Evolutionary conservation across 805 yeast species (phyloP), one percentile per base, ranked within the genome.

Genomic region (Priceomyces melissophilus): DNA sequence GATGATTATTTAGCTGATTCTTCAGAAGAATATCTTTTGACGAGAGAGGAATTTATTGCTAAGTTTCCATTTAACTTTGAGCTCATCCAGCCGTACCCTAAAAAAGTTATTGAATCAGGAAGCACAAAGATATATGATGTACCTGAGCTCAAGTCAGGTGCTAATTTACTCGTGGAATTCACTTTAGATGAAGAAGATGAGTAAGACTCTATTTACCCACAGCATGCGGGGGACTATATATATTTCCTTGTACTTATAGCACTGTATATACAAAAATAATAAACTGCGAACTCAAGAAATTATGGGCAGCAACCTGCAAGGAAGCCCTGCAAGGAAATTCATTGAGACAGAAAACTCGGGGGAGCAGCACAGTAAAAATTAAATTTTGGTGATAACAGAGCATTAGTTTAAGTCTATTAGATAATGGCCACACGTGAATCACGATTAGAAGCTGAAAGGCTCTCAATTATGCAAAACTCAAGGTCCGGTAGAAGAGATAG

Each of bases 11-110:
- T 39, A n/a, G 14, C 16, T 5, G 39, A 41, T 9, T n/a, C 26
- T 15, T 44, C 45, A 10, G 41, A 38, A 8, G 46, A 43, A 25
- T n/a, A 29, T 4, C 23, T 27, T 23, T 28, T 58, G 13, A 27
- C 53, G 1, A 34, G 39, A 6, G 51, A 48, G 7, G 60, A 56
- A 10, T 69, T 58, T 47, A 47, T 48, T 30, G 47, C 46, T 3
- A 40, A 48, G 26, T 67, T 57, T 42, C 48, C 51, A 7, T 66
- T 65, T 42, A 44, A 52, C 26, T 70, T 70, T 43, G 73, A 69
- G 41, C 39, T 70, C 7, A 51, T 69, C 38, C 72, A 68, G 43
- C 74, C 73, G 10, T 63, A 64, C 37, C 75, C 75, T 10, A 67
- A 65, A 45, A 58, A 57, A 41, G 56, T 58, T 2, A 51, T 61